These are phyloP conservation scores for Pulveroboletus sp. DNA, from an alignment of 768 basidiomycete genomes.

Conservation along the genomic window DNA sequence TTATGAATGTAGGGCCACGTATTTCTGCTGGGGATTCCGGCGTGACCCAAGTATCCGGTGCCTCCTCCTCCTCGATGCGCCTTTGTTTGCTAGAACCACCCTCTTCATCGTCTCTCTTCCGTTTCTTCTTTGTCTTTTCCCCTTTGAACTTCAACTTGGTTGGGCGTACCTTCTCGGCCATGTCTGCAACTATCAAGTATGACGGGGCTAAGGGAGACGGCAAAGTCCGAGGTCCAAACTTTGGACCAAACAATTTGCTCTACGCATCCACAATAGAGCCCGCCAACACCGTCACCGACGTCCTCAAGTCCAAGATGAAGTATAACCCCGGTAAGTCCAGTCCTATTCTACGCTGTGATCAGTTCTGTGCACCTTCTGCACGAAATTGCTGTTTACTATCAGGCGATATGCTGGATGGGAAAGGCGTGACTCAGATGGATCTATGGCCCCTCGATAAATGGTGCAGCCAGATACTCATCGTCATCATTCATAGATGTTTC, in stretches of 20 bases:
- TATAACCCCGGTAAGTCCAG: conserved; percentile 71
- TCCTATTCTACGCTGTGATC: conserved; percentile 16
- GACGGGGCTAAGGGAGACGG: conserved; percentile 9
- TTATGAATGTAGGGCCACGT: conserved; percentile 82
- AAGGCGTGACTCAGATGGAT: conserved; percentile 39
- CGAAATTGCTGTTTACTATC: conserved; percentile 27
- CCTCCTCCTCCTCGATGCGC: conserved; percentile 54
- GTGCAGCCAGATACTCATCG: conserved; percentile 30
- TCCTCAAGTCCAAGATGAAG: conserved; percentile 75
- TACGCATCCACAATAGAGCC: conserved; percentile 18
- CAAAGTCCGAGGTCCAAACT: conserved; percentile 23
- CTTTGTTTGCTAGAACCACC: conserved; percentile 40
- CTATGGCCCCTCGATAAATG: conserved; percentile 9
- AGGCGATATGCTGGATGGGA: conserved; percentile 52
- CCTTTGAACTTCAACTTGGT: conserved; percentile 87
- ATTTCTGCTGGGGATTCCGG: conserved; percentile 70
- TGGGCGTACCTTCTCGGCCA: conserved; percentile 53
- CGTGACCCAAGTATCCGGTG: conserved; percentile 74
- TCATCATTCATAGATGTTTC: conserved; percentile 60
- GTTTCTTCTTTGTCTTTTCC: conserved; percentile 79
- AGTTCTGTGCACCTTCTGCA: conserved; percentile 15
- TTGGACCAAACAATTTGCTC: conserved; percentile 35
- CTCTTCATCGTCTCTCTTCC: conserved; percentile 57
- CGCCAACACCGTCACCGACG: conserved; percentile 48
- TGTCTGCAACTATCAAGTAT: conserved; percentile 11